Evolutionary conservation across 2,329 filamentous ascomycete species (phyloP).

Genomic region (Rhytidhysteron rufulum): DNA sequence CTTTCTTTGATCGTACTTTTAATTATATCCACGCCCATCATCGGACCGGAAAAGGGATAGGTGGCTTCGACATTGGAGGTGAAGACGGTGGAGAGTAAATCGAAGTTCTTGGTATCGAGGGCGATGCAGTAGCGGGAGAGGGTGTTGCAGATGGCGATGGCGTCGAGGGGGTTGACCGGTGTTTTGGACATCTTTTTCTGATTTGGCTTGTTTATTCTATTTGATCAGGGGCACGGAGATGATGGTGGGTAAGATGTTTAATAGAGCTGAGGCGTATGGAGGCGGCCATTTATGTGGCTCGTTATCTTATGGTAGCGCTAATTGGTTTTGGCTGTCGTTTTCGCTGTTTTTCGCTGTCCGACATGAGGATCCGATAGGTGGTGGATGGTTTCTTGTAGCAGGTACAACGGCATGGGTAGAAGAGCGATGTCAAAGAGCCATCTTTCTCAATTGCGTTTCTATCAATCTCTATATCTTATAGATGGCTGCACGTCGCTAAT

Average conservation of each 20-base stretch:
- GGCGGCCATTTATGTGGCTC: too few species aligned
- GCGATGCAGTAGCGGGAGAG: slow-evolving; percentile 43
- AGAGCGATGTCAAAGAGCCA: too few species aligned
- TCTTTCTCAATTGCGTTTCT: too few species aligned
- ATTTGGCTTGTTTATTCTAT: background rate
- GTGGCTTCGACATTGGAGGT: slow-evolving; percentile 34
- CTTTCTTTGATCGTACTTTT: slow-evolving; percentile 29
- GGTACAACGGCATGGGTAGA: too few species aligned
- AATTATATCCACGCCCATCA: slow-evolving; percentile 24
- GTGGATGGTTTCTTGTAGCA: too few species aligned
- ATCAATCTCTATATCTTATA: too few species aligned
- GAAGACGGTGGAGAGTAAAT: slow-evolving; percentile 38
- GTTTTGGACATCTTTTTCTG: background rate
- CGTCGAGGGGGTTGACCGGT: slow-evolving; percentile 18
- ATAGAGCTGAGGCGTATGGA: background rate
- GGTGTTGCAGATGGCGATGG: slow-evolving; percentile 40
- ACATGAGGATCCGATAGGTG: background rate
- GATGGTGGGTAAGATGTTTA: background rate
- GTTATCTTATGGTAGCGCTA: too few species aligned
- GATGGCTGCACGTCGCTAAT: too few species aligned
- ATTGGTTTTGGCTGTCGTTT: too few species aligned
- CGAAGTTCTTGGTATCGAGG: slow-evolving; percentile 40
- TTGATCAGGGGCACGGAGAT: background rate
- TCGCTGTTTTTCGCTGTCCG: background rate
- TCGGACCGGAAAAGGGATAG: slow-evolving; percentile 32